Conservation (phyloP, 768 basidiomycete species). For the Mycena olivaceomarginata region DNA sequence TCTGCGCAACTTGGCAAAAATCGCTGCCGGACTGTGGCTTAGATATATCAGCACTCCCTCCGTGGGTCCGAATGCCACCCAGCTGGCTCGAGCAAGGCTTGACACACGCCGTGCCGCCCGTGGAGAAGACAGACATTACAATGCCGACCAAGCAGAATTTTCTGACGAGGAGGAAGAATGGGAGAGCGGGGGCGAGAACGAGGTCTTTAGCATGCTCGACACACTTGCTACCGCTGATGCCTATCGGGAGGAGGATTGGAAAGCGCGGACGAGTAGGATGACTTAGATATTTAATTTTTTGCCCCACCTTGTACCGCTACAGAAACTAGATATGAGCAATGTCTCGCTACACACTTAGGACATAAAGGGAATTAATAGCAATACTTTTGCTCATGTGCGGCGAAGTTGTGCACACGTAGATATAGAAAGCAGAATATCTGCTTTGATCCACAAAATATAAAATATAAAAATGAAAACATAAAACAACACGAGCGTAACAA, state of each 20-base stretch:
- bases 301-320: no score
- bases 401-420: no score
- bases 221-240: neutral
- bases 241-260: neutral
- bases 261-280: neutral
- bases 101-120: neutral
- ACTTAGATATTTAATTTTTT: no score
- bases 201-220: conserved; percentile 1
- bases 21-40: neutral
- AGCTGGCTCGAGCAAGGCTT: neutral
- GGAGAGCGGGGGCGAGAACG: neutral
- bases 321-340: no score
- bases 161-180: neutral
- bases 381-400: no score
- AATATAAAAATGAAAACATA: no score
- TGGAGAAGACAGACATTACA: neutral
- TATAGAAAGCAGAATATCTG: no score
- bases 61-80: neutral
- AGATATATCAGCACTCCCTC: neutral
- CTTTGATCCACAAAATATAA: no score
- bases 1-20: no score
- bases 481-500: no score
- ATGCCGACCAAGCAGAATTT: neutral
- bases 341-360: no score
- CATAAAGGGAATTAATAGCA: no score